phyloP scores from a whole-genome alignment of 2,329 filamentous ascomycete species.

The Zymoseptoria crescenta region DNA sequence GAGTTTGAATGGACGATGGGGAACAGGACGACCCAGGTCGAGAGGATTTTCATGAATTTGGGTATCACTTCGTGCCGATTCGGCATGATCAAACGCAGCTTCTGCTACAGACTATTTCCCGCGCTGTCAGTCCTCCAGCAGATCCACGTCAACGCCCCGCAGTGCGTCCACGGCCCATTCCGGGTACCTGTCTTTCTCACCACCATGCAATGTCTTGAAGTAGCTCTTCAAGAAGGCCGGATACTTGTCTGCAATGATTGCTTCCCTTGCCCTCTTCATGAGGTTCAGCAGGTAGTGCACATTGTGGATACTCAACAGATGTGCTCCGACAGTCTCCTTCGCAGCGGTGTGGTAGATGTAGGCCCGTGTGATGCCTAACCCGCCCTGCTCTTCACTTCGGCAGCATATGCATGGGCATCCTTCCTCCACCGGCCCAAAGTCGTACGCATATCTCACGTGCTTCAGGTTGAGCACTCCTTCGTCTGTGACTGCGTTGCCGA shows the following conservation, averaged over 20 bases:
- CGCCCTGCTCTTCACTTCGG: slow-evolving; percentile 53
- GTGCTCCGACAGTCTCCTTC: slow-evolving; percentile 91
- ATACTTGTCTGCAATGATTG: slow-evolving; percentile 48
- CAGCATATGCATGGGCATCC: slow-evolving; percentile 78
- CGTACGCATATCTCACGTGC: slow-evolving; percentile 63
- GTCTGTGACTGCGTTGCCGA: slow-evolving; percentile 86
- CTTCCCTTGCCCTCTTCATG: slow-evolving; percentile 66
- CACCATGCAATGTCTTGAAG: slow-evolving; percentile 64
- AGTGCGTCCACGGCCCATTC: slow-evolving; percentile 78
- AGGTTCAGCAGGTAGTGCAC: slow-evolving; percentile 84
- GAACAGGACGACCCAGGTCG: neutral
- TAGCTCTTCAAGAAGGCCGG: slow-evolving; percentile 71
- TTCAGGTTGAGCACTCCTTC: slow-evolving; percentile 77
- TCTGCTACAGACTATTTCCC: neutral
- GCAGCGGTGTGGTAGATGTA: slow-evolving; percentile 86
- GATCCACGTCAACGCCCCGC: slow-evolving; percentile 68
- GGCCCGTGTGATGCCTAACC: slow-evolving; percentile 74
- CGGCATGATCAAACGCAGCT: neutral
- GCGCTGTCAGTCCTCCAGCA: slow-evolving; percentile 38
- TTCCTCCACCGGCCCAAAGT: slow-evolving; percentile 77
- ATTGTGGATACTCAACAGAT: slow-evolving; percentile 85
- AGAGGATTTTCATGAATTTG: neutral
- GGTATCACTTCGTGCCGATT: neutral
- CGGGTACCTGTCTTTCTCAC: slow-evolving; percentile 60
- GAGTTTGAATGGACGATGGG: neutral